Conservation (phyloP, 495 filamentous ascomycete genomes). For the Aspergillus indologenus region DNA sequence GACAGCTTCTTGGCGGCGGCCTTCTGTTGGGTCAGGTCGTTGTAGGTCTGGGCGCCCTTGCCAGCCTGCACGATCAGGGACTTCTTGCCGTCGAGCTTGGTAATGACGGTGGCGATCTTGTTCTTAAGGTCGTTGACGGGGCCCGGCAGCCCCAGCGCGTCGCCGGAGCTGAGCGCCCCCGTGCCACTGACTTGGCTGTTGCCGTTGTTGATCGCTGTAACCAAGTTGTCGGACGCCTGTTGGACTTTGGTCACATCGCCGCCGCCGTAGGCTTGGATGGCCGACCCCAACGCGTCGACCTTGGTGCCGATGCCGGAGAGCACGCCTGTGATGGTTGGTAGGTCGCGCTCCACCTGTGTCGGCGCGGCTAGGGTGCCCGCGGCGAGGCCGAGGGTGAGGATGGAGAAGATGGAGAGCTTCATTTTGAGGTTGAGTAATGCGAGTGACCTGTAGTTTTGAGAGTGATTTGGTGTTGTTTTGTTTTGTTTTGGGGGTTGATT, state of each 20-base stretch:
- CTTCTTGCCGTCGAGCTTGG: slow-evolving; percentile 8
- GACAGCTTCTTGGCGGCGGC: slow-evolving; percentile 8
- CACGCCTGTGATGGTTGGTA: slow-evolving; percentile 9
- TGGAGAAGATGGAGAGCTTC: slow-evolving; percentile 8
- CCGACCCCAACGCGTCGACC: slow-evolving; percentile 9
- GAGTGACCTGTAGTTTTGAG: too few species aligned
- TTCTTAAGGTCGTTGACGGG: slow-evolving; percentile 11
- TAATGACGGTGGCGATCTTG: slow-evolving; percentile 6
- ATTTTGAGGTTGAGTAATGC: slow-evolving; percentile 4
- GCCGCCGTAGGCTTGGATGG: slow-evolving; percentile 8
- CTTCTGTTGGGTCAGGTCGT: slow-evolving; percentile 5
- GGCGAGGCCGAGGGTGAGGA: slow-evolving; percentile 10
- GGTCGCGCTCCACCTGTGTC: slow-evolving; percentile 8
- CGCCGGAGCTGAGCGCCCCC: background rate
- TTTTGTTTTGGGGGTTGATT: too few species aligned
- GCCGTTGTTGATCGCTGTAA: slow-evolving; percentile 9
- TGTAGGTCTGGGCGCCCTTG: slow-evolving; percentile 12
- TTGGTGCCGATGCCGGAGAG: slow-evolving; percentile 11
- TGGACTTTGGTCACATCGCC: slow-evolving; percentile 7
- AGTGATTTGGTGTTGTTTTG: too few species aligned
- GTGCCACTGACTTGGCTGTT: slow-evolving; percentile 5
- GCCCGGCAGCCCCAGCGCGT: slow-evolving; percentile 10
- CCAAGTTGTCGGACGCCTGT: slow-evolving; percentile 5
- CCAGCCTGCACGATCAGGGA: slow-evolving; percentile 8
- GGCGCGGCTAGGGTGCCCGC: slow-evolving; percentile 7